Percentiles rank a stretch among this genome's conserved stretches.
These are phyloP conservation scores for Citrus trifoliata DNA, from an alignment of 345 rosid genomes.

Conservation along the genomic window DNA sequence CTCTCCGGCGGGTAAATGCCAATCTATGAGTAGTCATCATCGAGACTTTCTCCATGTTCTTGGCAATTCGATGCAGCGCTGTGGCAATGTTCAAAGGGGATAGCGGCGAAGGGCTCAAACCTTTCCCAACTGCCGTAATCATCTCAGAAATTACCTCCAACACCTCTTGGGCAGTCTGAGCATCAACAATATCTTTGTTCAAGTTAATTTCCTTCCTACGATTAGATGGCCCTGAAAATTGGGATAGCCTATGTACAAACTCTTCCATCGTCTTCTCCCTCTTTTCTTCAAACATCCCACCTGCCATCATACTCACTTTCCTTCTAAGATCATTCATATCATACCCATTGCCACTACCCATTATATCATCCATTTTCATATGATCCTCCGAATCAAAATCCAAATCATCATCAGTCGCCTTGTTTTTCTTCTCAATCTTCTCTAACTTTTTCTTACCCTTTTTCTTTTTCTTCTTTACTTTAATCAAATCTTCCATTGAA, in stretches of 20 bases:
- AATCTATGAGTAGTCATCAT: slow-evolving; percentile 66
- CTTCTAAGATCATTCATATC: slow-evolving; percentile 32
- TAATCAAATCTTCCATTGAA: slow-evolving; percentile 48
- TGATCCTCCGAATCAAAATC: slow-evolving; percentile 38
- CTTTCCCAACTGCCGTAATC: slow-evolving; percentile 81
- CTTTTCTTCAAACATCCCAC: slow-evolving; percentile 71
- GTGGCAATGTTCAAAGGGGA: slow-evolving; percentile 85
- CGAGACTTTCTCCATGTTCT: slow-evolving; percentile 92
- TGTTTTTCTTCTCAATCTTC: slow-evolving; percentile 28
- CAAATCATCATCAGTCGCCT: slow-evolving; percentile 32
- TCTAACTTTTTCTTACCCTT: slow-evolving; percentile 41
- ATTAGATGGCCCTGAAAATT: slow-evolving; percentile 72
- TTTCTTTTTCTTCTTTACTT: slow-evolving; percentile 57
- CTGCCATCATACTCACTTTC: slow-evolving; percentile 53
- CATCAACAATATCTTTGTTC: slow-evolving; percentile 71
- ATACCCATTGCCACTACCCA: slow-evolving; percentile 21
- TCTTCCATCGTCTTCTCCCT: slow-evolving; percentile 58
- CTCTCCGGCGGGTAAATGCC: slow-evolving; percentile 76
- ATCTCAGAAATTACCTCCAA: slow-evolving; percentile 63
- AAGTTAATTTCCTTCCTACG: slow-evolving; percentile 72
- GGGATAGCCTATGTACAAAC: slow-evolving; percentile 67
- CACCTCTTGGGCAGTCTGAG: slow-evolving; percentile 80
- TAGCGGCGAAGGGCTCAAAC: slow-evolving; percentile 83
- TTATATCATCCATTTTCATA: slow-evolving; percentile 25
- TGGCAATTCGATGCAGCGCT: slow-evolving; percentile 82